phyloP scores from a whole-genome alignment of 2,329 filamentous ascomycete species.

The Didymella arachidicola region DNA sequence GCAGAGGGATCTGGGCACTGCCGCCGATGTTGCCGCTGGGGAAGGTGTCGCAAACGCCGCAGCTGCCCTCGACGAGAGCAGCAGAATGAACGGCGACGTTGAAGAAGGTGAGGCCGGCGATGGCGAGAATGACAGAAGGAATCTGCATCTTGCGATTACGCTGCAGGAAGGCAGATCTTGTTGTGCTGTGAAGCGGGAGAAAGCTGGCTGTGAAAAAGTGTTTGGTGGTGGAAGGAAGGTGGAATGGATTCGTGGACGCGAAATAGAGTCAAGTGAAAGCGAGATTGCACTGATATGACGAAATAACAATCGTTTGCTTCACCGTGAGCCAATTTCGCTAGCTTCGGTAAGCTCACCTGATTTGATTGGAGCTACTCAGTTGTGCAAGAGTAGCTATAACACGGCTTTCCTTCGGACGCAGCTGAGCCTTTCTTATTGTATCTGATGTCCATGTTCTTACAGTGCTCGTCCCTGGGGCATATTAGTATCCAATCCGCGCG shows the following conservation, averaged over 20 bases:
- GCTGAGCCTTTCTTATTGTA: not conserved
- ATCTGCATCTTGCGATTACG: not conserved
- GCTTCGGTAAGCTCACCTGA: too few species aligned
- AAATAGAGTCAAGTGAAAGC: not conserved
- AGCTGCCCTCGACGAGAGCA: not conserved
- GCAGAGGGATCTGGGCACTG: conserved; percentile 13
- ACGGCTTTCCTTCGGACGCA: not conserved
- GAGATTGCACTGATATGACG: not conserved
- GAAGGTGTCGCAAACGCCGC: conserved; percentile 12
- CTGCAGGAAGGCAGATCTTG: not conserved
- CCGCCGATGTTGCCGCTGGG: conserved; percentile 1
- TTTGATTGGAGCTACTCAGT: not conserved
- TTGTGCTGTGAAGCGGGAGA: not conserved
- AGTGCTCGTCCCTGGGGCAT: not conserved
- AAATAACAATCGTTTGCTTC: not conserved
- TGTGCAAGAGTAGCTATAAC: not conserved
- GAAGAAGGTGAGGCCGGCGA: not conserved
- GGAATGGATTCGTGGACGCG: not conserved
- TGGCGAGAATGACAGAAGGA: not conserved
- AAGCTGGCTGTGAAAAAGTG: not conserved
- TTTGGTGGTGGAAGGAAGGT: not conserved
- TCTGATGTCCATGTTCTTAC: not conserved
- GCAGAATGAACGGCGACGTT: conserved; percentile 3
- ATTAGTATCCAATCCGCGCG: not conserved
- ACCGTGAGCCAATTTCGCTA: not conserved